Base-by-base conservation (phyloP, 1,284 basidiomycete species). In the Tilletiopsis washingtonensis region DNA sequence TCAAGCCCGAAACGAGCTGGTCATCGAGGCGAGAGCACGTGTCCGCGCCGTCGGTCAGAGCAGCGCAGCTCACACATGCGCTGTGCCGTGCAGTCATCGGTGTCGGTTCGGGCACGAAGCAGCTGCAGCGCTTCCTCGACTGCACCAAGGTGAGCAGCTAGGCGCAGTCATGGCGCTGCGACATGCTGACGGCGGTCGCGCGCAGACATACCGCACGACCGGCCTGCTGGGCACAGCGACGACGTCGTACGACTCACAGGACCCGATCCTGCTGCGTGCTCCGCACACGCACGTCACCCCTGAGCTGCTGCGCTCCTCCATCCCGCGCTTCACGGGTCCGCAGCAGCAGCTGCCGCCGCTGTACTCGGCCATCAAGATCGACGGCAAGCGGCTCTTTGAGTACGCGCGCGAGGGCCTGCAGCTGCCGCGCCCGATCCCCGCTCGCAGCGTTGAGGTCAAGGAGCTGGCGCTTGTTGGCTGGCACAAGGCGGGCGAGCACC, bases 321-420 rank as follows among this genome's bases (percentile, higher is more conserved):
- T 98, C 34, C 78, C 80, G n/a, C 75, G 79, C 53, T 97, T 98
- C 72, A 79, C 82, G 61, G 94, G 94, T 23, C 81, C 87, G 54
- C 91, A 97, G 58, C 78, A 81, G 59, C 94, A 99, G 75, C 81
- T 62, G 4, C 67, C 68, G 1, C 71, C 67, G 25, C 56, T 73
- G 72, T 99, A 93, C 76, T 98, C 93, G 11, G 94, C 94, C 0
- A 78, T 98, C 38, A 93, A 96, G 74, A 98, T 98, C 88, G 91
- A 98, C 64, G 94, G 94, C 2, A 91, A 83, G 74, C 87, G 89
- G 1, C 74, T 98, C 25, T 91, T 98, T 74, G 93, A 98, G 67
- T 99, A 98, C 71, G 94, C 94, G 12, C 82, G 94, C 3, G 81
- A 86, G 67, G 86, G 85, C 9, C 84, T 85, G 45, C 88, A 91